Conservation (phyloP, 768 basidiomycete genomes). For the Pulveroboletus sp. region DNA sequence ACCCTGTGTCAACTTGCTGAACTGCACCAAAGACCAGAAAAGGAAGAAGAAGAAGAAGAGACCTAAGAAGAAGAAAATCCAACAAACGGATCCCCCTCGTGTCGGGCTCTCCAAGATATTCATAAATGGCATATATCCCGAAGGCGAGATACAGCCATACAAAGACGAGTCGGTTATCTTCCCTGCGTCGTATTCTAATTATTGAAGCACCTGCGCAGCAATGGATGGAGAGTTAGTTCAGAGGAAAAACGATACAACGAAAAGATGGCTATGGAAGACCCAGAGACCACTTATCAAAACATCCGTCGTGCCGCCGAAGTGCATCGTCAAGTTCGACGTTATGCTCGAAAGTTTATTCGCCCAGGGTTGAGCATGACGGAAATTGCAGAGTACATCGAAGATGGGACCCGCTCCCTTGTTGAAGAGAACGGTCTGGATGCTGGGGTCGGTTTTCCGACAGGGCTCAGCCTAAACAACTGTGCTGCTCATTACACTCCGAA, state of each 20-base stretch:
- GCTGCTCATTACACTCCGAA: slow-evolving; percentile 98
- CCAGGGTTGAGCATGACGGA: slow-evolving; percentile 94
- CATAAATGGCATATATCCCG: slow-evolving; percentile 80
- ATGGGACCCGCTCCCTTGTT: slow-evolving; percentile 84
- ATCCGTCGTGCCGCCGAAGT: slow-evolving; percentile 95
- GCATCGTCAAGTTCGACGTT: slow-evolving; percentile 83
- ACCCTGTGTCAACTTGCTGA: neutral
- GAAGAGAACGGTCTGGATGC: slow-evolving; percentile 83
- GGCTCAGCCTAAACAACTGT: slow-evolving; percentile 87
- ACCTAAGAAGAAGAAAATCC: slow-evolving; percentile 74
- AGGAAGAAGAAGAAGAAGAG: slow-evolving; percentile 97
- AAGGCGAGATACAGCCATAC: slow-evolving; percentile 89
- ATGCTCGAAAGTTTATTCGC: slow-evolving; percentile 77
- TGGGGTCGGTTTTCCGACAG: slow-evolving; percentile 96
- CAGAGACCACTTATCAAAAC: slow-evolving; percentile 78
- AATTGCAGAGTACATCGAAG: slow-evolving; percentile 90
- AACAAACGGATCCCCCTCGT: slow-evolving; percentile 90
- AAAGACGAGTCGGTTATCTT: slow-evolving; percentile 71
- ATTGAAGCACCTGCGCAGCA: slow-evolving; percentile 45
- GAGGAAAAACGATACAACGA: slow-evolving; percentile 89
- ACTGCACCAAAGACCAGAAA: slow-evolving; percentile 46
- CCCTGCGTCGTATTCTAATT: neutral
- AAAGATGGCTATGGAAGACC: slow-evolving; percentile 69
- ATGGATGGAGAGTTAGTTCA: slow-evolving; percentile 80
- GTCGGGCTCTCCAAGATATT: slow-evolving; percentile 87